phyloP scores from a whole-genome alignment of 2,329 filamentous ascomycete genomes.

The Rachicladosporium sp. region DNA sequence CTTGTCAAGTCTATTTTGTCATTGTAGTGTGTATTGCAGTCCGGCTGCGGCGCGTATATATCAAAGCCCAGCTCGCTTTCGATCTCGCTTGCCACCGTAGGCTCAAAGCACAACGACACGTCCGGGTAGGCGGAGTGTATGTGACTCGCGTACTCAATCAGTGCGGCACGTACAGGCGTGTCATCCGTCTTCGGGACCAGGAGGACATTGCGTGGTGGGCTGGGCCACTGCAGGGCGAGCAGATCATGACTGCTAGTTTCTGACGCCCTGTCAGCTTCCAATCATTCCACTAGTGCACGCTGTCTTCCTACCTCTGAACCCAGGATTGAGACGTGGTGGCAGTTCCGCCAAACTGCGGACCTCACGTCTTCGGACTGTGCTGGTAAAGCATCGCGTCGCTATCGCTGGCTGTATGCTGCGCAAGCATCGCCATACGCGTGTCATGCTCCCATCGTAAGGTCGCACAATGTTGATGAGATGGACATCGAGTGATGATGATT shows the following conservation, averaged over 20 bases:
- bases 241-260: slow-evolving; percentile 48
- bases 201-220: slow-evolving; percentile 55
- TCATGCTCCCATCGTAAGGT: slow-evolving; percentile 20
- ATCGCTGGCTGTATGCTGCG: slow-evolving; percentile 7
- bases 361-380: slow-evolving; percentile 32
- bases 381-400: slow-evolving; percentile 36
- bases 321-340: slow-evolving; percentile 46
- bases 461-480: slow-evolving; percentile 1
- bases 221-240: slow-evolving; percentile 54
- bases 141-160: slow-evolving; percentile 53
- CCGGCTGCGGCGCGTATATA: slow-evolving; percentile 42
- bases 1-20: slow-evolving; percentile 78
- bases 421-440: slow-evolving; percentile 15
- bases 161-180: slow-evolving; percentile 40
- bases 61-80: slow-evolving; percentile 62
- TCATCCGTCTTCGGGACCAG: slow-evolving; percentile 55
- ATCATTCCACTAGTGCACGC: too few relatives aligned
- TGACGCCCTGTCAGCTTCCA: slow-evolving; percentile 23
- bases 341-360: slow-evolving; percentile 41
- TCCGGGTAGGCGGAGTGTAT: slow-evolving; percentile 67
- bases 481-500: too few relatives aligned
- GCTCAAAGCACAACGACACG: slow-evolving; percentile 74
- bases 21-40: slow-evolving; percentile 38
- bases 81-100: slow-evolving; percentile 56
- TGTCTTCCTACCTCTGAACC: slow-evolving; percentile 52